Evolutionary conservation across 176 grass and related monocot genomes (phyloP).

Genomic region (Phyllostachys edulis): DNA sequence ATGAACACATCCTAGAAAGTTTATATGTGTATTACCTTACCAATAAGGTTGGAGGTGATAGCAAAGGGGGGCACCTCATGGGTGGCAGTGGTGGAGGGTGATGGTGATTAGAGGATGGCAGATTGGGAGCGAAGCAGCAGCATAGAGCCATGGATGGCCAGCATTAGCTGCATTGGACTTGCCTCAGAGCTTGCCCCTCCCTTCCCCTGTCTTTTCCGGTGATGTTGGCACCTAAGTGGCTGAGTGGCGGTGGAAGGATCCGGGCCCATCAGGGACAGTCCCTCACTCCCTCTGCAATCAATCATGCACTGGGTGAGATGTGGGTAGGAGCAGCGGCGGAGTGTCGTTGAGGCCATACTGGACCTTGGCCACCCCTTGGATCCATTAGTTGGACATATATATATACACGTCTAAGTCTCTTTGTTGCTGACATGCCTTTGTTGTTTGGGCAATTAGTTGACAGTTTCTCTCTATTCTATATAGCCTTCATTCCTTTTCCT

Average conservation of each 20-base stretch:
- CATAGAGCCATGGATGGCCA: not conserved
- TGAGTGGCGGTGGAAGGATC: not conserved
- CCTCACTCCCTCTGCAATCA: not conserved
- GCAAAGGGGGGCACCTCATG: not conserved
- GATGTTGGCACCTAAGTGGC: not conserved
- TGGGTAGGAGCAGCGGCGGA: not conserved
- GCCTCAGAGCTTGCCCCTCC: not conserved
- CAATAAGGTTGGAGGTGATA: not conserved
- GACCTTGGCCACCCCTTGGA: too few relatives aligned
- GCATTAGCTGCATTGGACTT: not conserved
- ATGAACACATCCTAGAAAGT: not conserved
- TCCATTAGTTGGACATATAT: too few relatives aligned
- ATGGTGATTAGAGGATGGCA: not conserved
- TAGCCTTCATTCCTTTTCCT: too few relatives aligned
- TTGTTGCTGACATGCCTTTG: too few relatives aligned
- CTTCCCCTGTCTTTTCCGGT: not conserved
- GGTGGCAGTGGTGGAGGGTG: not conserved
- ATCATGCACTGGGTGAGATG: slow-evolving; percentile 8
- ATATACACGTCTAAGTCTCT: too few relatives aligned
- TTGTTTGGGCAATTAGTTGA: too few relatives aligned
- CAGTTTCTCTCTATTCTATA: too few relatives aligned
- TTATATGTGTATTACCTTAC: not conserved
- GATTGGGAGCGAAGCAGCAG: not conserved
- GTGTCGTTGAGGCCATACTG: too few relatives aligned
- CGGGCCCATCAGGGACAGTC: not conserved